phyloP scores from a whole-genome alignment of 192 early-diverging fungal genomes.

The Entomortierella chlamydospora region DNA sequence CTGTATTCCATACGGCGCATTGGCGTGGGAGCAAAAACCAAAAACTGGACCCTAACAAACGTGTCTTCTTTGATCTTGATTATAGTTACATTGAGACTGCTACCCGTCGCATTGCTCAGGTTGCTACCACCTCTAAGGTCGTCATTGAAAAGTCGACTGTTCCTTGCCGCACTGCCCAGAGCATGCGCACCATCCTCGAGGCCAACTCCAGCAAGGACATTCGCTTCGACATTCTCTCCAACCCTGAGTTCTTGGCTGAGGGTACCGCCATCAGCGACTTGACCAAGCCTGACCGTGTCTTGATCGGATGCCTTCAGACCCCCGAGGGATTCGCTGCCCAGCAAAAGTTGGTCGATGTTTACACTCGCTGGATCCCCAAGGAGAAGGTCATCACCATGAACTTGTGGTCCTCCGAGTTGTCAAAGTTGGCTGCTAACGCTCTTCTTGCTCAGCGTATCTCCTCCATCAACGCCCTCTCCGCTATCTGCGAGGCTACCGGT shows the following conservation, averaged over 20 bases:
- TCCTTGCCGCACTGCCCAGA: constrained; percentile 90
- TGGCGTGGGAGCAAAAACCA: too few relatives aligned
- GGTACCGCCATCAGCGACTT: constrained; percentile 90
- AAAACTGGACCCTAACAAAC: not conserved
- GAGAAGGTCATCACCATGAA: constrained; percentile 91
- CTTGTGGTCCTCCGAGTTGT: constrained; percentile 95
- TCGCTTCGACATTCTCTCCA: constrained; percentile 88
- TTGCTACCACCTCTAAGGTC: constrained; percentile 84
- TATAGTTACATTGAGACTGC: constrained; percentile 83
- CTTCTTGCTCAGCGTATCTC: constrained; percentile 95
- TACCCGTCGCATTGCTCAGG: constrained; percentile 83
- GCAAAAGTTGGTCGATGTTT: constrained; percentile 78
- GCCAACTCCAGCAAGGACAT: constrained; percentile 76
- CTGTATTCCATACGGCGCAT: too few relatives aligned
- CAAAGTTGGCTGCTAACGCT: constrained; percentile 95
- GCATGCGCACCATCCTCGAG: constrained; percentile 86
- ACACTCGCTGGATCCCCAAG: constrained; percentile 86
- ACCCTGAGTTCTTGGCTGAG: constrained; percentile 97
- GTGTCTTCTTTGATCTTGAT: constrained; percentile 6
- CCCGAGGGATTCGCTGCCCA: constrained; percentile 81
- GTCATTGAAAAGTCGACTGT: constrained; percentile 97
- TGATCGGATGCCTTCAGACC: constrained; percentile 86
- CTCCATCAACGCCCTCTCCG: constrained; percentile 89
- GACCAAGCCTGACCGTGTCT: constrained; percentile 87
- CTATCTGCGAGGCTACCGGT: constrained; percentile 93